phyloP scores from a whole-genome alignment of 176 grass and related monocot genomes.

The Oryza australiensis region DNA sequence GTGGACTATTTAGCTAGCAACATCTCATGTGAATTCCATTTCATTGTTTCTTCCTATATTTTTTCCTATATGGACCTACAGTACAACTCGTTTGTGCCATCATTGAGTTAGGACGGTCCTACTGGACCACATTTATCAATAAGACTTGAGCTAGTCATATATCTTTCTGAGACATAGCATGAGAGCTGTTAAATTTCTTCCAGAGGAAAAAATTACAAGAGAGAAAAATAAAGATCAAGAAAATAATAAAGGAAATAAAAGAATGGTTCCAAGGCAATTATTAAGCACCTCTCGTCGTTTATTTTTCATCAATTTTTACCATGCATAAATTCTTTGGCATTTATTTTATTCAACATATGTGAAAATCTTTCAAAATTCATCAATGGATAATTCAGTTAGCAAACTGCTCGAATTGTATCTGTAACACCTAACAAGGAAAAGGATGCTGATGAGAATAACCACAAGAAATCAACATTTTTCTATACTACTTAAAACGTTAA shows the following conservation, averaged over 20 bases:
- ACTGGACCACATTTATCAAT: background rate
- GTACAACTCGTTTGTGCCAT: background rate
- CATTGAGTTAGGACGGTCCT: background rate
- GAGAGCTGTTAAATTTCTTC: background rate
- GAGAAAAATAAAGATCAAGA: background rate
- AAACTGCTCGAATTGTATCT: background rate
- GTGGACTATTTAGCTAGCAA: background rate
- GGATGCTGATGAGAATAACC: background rate
- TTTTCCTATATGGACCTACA: background rate
- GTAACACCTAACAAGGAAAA: background rate
- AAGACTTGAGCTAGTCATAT: background rate
- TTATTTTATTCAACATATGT: background rate
- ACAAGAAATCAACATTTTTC: background rate
- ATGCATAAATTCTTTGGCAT: background rate
- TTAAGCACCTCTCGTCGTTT: background rate
- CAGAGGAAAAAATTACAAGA: background rate
- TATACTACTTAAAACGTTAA: too few relatives aligned
- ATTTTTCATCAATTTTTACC: background rate
- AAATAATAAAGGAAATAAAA: background rate
- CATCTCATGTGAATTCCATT: slow-evolving; percentile 27
- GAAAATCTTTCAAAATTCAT: background rate
- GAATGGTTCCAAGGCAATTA: background rate
- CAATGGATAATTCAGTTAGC: background rate
- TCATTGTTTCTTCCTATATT: slow-evolving; percentile 6
- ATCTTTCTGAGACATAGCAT: background rate